Base-by-base conservation (phyloP, 2,329 filamentous ascomycete genomes). In the Hypoxylon sp. region DNA sequence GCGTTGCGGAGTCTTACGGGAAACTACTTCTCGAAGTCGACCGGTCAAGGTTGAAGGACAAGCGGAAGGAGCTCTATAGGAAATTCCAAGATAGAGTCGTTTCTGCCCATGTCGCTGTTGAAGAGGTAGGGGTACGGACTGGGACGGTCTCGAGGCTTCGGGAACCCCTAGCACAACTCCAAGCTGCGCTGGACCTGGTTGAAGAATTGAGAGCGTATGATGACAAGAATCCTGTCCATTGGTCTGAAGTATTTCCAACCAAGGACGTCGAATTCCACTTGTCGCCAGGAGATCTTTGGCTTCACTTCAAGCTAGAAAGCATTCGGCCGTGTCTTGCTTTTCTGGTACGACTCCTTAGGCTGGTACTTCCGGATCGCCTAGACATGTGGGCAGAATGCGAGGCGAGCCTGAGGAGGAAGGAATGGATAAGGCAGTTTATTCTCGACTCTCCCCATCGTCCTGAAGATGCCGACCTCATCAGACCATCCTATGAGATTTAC, bases 301-400 rank as follows among this genome's bases (percentile, higher is more conserved):
- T 69, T 14, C 48, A 69, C 25, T 75, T 75, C 51, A 76, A 75
- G 55, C 55, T 76, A 7, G 64, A 72, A 37, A 75, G 73, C 50
- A 63, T 77, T 11, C 68, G 70, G n/a, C 74, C 72, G 6, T 71
- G 72, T 60, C 68, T 77, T 22, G 53, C 63, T 13, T 69, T 75
- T 20, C 62, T 74, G 2, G 69, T 74, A n/a, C 59, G 66, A 5
- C 62, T 76, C 20, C 62, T 77, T 11, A 56, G 71, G 44, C 27
- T 70, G 14, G 48, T 72, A 13, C 61, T 77, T 1, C 74, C 73
- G 0, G 53, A 73, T 8, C 71, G 44, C 27, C 11, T 2, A 2
- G 62, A 57, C 0, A 66, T 69, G 10, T 77, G 75, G 74, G 17
- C 68, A 13, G 75, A 77, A 54, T 73, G 71, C 63, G 64, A 74